Base-by-base conservation (phyloP, 2,329 filamentous ascomycete genomes). In the Remersonia thermophila region DNA sequence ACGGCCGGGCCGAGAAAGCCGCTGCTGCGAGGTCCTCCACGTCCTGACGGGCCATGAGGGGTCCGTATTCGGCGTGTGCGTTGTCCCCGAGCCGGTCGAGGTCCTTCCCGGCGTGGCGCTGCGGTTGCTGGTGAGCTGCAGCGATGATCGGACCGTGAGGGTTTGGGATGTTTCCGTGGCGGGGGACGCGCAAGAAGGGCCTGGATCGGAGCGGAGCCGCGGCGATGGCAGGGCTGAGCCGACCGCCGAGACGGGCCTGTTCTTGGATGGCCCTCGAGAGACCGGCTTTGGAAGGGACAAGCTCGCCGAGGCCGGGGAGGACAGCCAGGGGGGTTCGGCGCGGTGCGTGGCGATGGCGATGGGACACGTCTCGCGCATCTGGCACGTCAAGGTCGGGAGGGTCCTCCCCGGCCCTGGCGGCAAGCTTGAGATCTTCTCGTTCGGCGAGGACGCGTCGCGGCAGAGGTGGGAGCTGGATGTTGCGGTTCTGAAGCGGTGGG, bases 351-450 rank as follows among this genome's bases (percentile, higher is more conserved):
- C 83, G 0, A 73, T 77, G 30, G 77, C 71, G 2, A 94, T 91
- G 80, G 89, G 82, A 0, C 91, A 98, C 57, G 60, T 71, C 3
- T 93, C 89, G 7, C 74, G 91, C 39, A 93, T 98, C 46, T 98
- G 91, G 91, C 72, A 76, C 31, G 75, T 94, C 7, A 69, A 71
- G 37, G 91, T 95, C 33, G 25, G 42, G 41, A 25, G 35, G 25
- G 3, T 15, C 12, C 16, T 16, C n/a, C 5, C 12, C 12, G 40
- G 37, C 2, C 18, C 31, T 4, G 36, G 5, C 20, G 20, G 5
- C 5, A 5, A 9, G 20, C 5, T 53, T 7, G 42, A 48, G 2
- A 39, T 79, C 13, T 65, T 84, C 28, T 93, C 89, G 0, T 82
- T 86, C 47, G 85, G 87, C 9, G 87, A 95, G 58, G 87, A 95